Evolutionary conservation across 1,284 basidiomycete genomes (phyloP), one percentile per base, ranked within the genome.

Genomic region (Earliella scabrosa): DNA sequence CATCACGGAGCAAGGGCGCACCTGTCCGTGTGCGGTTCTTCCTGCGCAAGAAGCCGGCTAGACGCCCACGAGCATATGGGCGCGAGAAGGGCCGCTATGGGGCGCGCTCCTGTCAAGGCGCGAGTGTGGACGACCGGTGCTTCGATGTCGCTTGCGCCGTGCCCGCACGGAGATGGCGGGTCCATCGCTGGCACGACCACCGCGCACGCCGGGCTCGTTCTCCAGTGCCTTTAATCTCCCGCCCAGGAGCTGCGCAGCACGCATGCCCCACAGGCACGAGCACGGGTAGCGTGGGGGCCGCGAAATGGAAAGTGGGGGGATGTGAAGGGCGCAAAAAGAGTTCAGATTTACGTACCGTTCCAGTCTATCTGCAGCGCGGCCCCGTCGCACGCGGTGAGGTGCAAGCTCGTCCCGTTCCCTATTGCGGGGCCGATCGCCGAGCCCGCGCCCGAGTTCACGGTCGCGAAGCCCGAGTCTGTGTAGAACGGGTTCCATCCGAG

Each of bases 401-500:
- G 88, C 32, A 74, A 73, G 64, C 82, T 85, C 16, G 74, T 77
- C 11, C 87, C 87, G 45, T 74, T 74, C 13, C 83, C 86, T 66
- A 64, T 77, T 14, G 81, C 81, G 26, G 59, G 50, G 38, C 50
- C 52, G 26, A 65, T 44, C 21, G 35, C 36, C 1, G 60, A 50
- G 49, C 60, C 57, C 9, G 54, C 41, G 11, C 64, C 58, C 18
- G 63, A 60, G 31, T 60, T 46, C 43, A 69, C 62, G 16, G 70
- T 66, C 3, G 78, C 75, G 51, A 81, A 84, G 10, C 82, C 82
- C 7, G 83, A 80, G 41, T 43, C 47, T 6, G 75, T 71, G 67
- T 80, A 88, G 70, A 77, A 81, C 18, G 86, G 80, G 66, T 84
- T 84, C 89, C 88, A 91, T 65, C 87, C 86, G 23, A 18, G 45